Evolutionary conservation across 202 grass and related monocot species (phyloP).

Genomic region (Zoysia matrella): DNA sequence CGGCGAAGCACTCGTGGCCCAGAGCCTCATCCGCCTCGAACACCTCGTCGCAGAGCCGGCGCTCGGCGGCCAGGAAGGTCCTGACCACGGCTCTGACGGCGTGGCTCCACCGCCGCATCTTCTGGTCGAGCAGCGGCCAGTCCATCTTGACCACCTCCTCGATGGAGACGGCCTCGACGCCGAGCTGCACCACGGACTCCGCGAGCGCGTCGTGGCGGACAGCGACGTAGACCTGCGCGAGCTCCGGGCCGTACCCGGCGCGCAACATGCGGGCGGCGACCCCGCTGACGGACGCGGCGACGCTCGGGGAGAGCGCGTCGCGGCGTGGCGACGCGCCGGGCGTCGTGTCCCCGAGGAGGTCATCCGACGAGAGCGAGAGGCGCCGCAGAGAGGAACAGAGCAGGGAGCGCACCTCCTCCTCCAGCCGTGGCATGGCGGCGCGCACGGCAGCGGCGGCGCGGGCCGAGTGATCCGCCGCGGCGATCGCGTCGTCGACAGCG

Average conservation of each 20-base stretch:
- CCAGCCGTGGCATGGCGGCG: slow-evolving; percentile 59
- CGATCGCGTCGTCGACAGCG: slow-evolving; percentile 67
- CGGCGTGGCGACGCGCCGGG: slow-evolving; percentile 36
- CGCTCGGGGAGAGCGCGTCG: slow-evolving; percentile 40
- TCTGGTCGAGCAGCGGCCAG: slow-evolving; percentile 51
- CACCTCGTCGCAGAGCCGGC: slow-evolving; percentile 60
- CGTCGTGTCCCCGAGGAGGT: slow-evolving; percentile 19
- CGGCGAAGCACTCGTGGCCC: slow-evolving; percentile 65
- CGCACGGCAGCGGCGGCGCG: slow-evolving; percentile 59
- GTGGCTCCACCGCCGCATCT: slow-evolving; percentile 61
- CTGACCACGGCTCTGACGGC: slow-evolving; percentile 41
- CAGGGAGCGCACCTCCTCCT: slow-evolving; percentile 58
- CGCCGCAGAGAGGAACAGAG: slow-evolving; percentile 28
- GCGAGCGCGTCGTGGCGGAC: slow-evolving; percentile 52
- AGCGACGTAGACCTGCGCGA: slow-evolving; percentile 55
- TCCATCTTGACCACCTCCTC: slow-evolving; percentile 68
- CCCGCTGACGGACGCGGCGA: slow-evolving; percentile 16
- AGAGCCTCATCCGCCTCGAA: slow-evolving; percentile 49
- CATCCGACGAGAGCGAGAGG: slow-evolving; percentile 39
- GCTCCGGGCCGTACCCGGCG: slow-evolving; percentile 60
- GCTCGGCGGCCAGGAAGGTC: slow-evolving; percentile 53
- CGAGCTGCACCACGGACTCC: slow-evolving; percentile 46
- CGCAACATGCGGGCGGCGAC: slow-evolving; percentile 58
- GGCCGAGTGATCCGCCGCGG: slow-evolving; percentile 7
- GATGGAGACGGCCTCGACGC: slow-evolving; percentile 47